Base-by-base conservation (phyloP, 1,284 basidiomycete species). In the Tilletia walkeri region DNA sequence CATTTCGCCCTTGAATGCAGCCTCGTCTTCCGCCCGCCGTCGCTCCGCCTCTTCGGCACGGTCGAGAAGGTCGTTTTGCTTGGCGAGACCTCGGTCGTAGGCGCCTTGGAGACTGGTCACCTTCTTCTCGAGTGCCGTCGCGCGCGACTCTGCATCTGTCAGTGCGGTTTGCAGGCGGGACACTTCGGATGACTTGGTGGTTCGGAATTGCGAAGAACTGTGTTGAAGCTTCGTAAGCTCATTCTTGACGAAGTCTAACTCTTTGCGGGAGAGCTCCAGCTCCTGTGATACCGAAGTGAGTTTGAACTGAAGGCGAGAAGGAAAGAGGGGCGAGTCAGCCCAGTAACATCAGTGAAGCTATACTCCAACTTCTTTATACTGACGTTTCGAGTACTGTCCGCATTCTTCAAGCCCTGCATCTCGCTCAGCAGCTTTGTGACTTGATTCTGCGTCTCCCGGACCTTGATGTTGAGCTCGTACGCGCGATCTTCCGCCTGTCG, bases 221-320 rank as follows among this genome's bases (percentile, higher is more conserved):
- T 78, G 74, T 65, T 75, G 81, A 69, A 76, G 72, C 63, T 75
- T 76, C 39, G 68, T 65, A 1, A 83, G 79, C 71, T 82, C 78
- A 2, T 69, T 70, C 61, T 79, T 78, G 4, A 78, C 76, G 71
- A 91, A 91, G 71, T 90, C 89, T 18, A 87, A 86, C 81, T 94
- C 92, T 1, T 88, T 86, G 82, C 89, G 88, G 4, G 90, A 86
- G 1, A 94, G 88, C 70, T 89, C 84, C 5, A 93, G 86, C 85
- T 94, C 91, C 85, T 94, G 92, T 3, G 89, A 86, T 2, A 92
- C 86, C 0, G 91, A 88, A 69, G 93, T 91, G 70, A 92, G 78
- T 84, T 90, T 92, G 86, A 92, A 93, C 90, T 92, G 77, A 16
- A 38, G 67, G 16, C 7, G 18, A 50, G 24, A 10, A 4, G n/a